Evolutionary conservation across 2,329 filamentous ascomycete species (phyloP), one percentile per base, ranked within the genome.

Genomic region (Diaporthe longicolla): DNA sequence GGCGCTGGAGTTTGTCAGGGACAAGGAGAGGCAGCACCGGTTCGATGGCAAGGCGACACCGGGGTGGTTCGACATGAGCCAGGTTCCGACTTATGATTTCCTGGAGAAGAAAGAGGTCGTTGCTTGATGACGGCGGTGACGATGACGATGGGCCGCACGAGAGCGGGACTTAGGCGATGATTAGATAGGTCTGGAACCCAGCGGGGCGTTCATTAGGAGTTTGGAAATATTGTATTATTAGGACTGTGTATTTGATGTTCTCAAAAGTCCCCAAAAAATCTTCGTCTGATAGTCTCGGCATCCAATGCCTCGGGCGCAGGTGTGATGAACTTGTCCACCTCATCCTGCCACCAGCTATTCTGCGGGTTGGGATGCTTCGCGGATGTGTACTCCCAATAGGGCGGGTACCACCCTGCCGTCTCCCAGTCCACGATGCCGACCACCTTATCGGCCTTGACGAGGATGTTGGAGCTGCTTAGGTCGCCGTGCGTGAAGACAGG

Each of bases 401-500:
- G 78, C 1, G 85, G 85, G 77, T 85, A 87, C 85, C 84, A 88
- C 1, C 85, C 85, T 29, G 83, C 80, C 40, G 82, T 80, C 76
- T 88, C 86, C 86, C 86, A 88, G 76, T 87, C 87, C 32, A 88
- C 72, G 32, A 88, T 82, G 1, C 70, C 70, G 4, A 82, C 86
- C 55, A 80, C 80, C 21, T 87, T 79, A 10, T 82, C 78, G 3
- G 81, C 83, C 2, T 79, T 75, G 3, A 83, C 79, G 4, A 88
- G 73, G 40, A 89, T 86, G 71, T 88, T 89, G 4, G 84, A 76
- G 4, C 82, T 82, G 13, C 80, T 81, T 15, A 90, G 80, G 77
- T 90, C 88, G 4, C 84, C 84, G 79, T 90, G 87, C 1, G 87
- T 87, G 74, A 90, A 85, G 1, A 85, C 82, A 43, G 83, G 78